Base-by-base conservation (phyloP, 2,329 filamentous ascomycete genomes). In the Byssoonygena ceratinophila region DNA sequence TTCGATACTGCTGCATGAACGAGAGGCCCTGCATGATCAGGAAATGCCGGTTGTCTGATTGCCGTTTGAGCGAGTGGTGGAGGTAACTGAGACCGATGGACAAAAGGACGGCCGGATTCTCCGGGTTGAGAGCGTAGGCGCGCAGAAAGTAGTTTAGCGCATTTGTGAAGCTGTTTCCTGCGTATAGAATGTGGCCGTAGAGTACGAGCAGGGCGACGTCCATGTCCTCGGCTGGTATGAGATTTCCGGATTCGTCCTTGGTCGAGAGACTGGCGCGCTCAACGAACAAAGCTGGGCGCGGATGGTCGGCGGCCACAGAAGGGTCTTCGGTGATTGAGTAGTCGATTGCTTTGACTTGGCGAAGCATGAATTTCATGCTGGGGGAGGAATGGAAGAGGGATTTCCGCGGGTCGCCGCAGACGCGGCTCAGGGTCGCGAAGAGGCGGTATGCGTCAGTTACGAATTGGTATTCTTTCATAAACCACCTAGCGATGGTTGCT, bases 291-390 rank as follows among this genome's bases (percentile, higher is more conserved):
- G 67, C 68, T 47, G 71, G 60, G 12, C 76, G 73, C 16, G 71
- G 59, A 37, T 62, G 51, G 49, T 59, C 50, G 40, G 51, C 59
- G 39, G 50, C 59, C 34, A 57, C 60, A 44, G 60, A 70, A 12
- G 75, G 71, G 12, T 77, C 73, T 2, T 74, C 72, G 1, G 69
- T 73, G 41, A 84, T 73, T 2, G 85, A 74, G 57, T 79, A 84
- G 67, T 98, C 92, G 73, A 94, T 86, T 2, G 82, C 81, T 67
- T 94, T 94, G 69, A 98, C 87, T 68, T 94, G 88, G 3, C 92
- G 83, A 54, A 96, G 76, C 61, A 97, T 82, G 64, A 87, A 94
- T 66, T 97, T 97, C 67, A 95, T 89, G 18, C 84, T 83, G 0
- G 87, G 83, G 0, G 87, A 85, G 2, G 84, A 84, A 48, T 84